Conservation (phyloP, 805 yeast species). For the Komagataella ulmi region DNA sequence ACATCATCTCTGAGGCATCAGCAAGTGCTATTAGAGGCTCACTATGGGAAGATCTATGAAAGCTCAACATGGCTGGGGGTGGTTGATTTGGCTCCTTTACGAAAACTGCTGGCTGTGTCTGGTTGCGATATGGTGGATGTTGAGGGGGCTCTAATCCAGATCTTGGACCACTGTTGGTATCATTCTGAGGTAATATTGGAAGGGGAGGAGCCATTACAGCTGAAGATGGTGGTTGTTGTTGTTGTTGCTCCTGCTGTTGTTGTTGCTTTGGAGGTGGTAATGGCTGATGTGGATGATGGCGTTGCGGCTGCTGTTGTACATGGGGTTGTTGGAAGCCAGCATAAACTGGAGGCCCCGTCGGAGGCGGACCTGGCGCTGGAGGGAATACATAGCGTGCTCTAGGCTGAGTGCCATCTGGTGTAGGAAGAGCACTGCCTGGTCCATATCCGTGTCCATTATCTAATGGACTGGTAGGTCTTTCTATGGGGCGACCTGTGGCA, state of each 20-base stretch:
- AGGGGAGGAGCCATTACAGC: not conserved
- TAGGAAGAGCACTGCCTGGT: not conserved
- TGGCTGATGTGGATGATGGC: not conserved
- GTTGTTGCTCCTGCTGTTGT: not conserved
- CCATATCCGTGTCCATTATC: not conserved
- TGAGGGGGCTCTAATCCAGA: not conserved
- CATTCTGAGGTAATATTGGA: not conserved
- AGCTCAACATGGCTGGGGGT: not conserved
- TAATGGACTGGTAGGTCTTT: not conserved
- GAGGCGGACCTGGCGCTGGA: not conserved
- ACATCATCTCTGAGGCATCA: not conserved
- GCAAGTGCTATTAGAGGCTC: not conserved
- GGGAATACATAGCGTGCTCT: not conserved
- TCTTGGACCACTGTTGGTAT: not conserved
- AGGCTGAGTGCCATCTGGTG: not conserved
- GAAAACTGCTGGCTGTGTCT: not conserved
- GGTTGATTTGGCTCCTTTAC: not conserved
- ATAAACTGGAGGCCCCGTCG: not conserved
- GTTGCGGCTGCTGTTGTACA: not conserved
- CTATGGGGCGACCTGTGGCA: not conserved
- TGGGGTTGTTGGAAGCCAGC: not conserved
- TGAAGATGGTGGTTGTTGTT: not conserved
- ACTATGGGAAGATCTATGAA: not conserved
- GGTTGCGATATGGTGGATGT: not conserved
- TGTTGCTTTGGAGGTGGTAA: not conserved